A percentile compares a stretch with the other conserved stretches of the same genome.
These are phyloP conservation scores for Neopestalotiopsis clavispora DNA, from an alignment of 2,329 filamentous ascomycete genomes.

Conservation along the genomic window DNA sequence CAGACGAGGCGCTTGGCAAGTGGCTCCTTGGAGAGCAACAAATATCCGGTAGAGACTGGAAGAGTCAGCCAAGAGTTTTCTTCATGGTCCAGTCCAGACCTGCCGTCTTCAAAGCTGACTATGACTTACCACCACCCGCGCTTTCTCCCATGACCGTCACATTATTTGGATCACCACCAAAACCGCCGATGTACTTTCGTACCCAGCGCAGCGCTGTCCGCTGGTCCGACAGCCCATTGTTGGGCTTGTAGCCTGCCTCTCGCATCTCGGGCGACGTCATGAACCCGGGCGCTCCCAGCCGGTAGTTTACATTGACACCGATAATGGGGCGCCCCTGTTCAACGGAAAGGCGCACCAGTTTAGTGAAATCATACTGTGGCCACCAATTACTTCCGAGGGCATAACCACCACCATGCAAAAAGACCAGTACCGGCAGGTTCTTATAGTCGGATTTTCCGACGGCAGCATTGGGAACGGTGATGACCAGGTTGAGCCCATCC, in stretches of 20 bases:
- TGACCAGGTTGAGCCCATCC: background rate
- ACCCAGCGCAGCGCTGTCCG: background rate
- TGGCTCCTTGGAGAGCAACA: background rate
- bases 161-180: background rate
- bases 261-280: background rate
- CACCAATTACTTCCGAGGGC: background rate
- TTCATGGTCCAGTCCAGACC: background rate
- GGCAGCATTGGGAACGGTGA: background rate
- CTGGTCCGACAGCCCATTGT: background rate
- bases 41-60: background rate
- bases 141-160: conserved; percentile 11
- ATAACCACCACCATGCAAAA: conserved; percentile 4
- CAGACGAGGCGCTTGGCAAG: background rate
- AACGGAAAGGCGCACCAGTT: background rate
- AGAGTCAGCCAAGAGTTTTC: background rate
- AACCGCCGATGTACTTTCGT: background rate
- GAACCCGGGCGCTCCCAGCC: background rate
- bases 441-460: too few species aligned
- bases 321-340: background rate
- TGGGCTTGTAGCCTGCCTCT: background rate
- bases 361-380: conserved; percentile 7
- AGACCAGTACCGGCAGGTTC: background rate
- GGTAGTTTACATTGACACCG: conserved; percentile 5
- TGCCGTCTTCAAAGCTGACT: background rate
- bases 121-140: background rate